A percentile compares a stretch with the other conserved stretches of the same genome.
Evolutionary conservation across 345 rosid species (phyloP).

Genomic region (Excoecaria agallocha): DNA sequence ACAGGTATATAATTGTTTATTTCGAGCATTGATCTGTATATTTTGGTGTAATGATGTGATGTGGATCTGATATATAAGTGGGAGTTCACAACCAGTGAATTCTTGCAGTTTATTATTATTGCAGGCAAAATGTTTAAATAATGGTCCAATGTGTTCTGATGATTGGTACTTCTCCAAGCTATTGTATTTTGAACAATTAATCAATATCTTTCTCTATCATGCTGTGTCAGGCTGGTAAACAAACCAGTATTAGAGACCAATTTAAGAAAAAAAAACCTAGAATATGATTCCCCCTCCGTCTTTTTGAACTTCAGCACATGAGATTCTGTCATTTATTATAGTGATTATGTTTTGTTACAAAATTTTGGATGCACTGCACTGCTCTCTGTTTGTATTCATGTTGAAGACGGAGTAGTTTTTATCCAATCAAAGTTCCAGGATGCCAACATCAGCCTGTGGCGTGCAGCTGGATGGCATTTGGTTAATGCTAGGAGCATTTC

Average conservation of each 20-base stretch:
- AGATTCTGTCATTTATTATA: neutral
- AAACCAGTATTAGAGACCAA: neutral
- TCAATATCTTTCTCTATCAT: neutral
- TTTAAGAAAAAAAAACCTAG: neutral
- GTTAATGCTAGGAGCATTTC: neutral
- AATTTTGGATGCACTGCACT: neutral
- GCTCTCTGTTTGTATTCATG: no score
- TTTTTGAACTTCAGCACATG: neutral
- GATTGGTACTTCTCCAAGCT: neutral
- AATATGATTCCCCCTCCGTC: neutral
- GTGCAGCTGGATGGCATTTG: no score
- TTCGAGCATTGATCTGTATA: neutral
- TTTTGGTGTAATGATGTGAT: neutral
- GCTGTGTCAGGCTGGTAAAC: neutral
- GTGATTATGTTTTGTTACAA: constrained; percentile 1
- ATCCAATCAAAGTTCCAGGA: neutral
- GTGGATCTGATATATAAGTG: neutral
- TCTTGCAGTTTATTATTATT: neutral
- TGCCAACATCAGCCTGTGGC: neutral
- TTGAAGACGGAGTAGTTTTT: neutral
- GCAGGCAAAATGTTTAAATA: neutral
- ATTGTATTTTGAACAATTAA: neutral
- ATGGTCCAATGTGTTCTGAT: neutral
- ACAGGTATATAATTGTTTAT: constrained; percentile 48
- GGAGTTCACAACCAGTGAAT: neutral